Base-by-base conservation (phyloP, 2,329 filamentous ascomycete species). In the Pyrenophora seminiperda region DNA sequence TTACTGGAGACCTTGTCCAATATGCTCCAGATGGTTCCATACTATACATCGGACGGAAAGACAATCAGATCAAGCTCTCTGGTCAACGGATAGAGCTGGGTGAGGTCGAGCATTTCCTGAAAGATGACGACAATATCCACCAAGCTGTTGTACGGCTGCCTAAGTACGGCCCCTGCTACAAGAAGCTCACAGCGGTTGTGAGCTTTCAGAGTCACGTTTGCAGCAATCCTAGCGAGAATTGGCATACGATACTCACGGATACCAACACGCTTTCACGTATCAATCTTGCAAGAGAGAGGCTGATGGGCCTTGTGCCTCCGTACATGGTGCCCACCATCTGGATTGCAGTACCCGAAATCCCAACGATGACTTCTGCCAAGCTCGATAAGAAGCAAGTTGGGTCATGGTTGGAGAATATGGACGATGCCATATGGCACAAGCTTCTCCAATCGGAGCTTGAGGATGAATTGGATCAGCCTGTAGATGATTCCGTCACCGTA, bases 181-280 rank as follows among this genome's bases (percentile, higher is more conserved):
- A 75, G 47, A 75, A 73, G n/a, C 71, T 79, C n/a, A 72, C 75
- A 5, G 71, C 76, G 9, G 72, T 81, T 2, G 53, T 79, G 45
- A 73, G 73, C 18, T 59, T 77, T 18, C 67, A 72, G 17, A 59
- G 54, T 7, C 50, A 66, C 9, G 11, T 31, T 11, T 41, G 49
- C 1, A 48, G 61, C 0, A 60, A 64, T 15, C 60, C 56, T n/a
- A 63, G 61, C 5, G 29, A 50, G 27, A 39, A 58, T 9, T 69
- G 66, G 66, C 53, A 54, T n/a, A 63, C 50, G 11, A 54, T 73
- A 22, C 67, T 75, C 41, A 59, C 72, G 6, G 62, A 67, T 7
- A 54, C 66, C 2, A 54, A 46, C 38, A 67, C 66, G 4, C 58
- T 70, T 6, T 36, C 54, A 17, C 62, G 66, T 15, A 66, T 75